Evolutionary conservation across 2,329 filamentous ascomycete species (phyloP).

Genomic region (Penicillium sumatraense): DNA sequence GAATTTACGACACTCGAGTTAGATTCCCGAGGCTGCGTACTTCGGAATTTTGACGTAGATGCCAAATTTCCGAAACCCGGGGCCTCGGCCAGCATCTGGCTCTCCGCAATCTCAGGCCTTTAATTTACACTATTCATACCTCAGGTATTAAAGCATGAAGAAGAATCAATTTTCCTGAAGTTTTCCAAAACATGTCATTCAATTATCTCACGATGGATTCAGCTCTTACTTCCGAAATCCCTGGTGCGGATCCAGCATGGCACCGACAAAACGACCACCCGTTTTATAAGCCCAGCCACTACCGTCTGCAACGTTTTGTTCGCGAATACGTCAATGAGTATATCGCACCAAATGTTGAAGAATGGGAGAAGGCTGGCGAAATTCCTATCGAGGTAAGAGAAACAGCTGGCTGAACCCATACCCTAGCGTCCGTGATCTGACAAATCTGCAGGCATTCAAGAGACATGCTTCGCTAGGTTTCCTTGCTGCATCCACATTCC

Average conservation of each 20-base stretch:
- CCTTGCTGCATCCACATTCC: constrained; percentile 17
- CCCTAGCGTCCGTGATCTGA: neutral
- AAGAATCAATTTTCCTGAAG: too few relatives aligned
- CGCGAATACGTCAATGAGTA: constrained; percentile 19
- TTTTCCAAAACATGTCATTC: neutral
- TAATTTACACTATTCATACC: neutral
- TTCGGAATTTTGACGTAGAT: neutral
- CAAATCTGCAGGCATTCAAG: constrained; percentile 10
- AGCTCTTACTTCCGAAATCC: constrained; percentile 16
- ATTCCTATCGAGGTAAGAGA: constrained; percentile 7
- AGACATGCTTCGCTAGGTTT: constrained; percentile 17
- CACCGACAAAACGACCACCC: constrained; percentile 16
- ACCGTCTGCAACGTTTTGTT: constrained; percentile 19
- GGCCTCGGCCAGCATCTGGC: neutral
- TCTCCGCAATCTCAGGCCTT: neutral
- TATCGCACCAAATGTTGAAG: constrained; percentile 21
- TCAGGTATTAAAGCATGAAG: too few relatives aligned
- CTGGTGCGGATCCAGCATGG: constrained; percentile 17
- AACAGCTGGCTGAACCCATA: neutral
- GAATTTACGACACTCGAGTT: neutral
- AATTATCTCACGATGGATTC: constrained; percentile 5
- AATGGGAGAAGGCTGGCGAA: constrained; percentile 19
- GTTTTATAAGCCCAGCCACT: constrained; percentile 24
- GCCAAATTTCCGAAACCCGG: neutral
- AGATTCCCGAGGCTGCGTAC: neutral